A percentile compares a stretch with the other conserved stretches of the same genome.
Evolutionary conservation across 108 stramenopile species (phyloP).

Genomic region (Conticribra guillardii): DNA sequence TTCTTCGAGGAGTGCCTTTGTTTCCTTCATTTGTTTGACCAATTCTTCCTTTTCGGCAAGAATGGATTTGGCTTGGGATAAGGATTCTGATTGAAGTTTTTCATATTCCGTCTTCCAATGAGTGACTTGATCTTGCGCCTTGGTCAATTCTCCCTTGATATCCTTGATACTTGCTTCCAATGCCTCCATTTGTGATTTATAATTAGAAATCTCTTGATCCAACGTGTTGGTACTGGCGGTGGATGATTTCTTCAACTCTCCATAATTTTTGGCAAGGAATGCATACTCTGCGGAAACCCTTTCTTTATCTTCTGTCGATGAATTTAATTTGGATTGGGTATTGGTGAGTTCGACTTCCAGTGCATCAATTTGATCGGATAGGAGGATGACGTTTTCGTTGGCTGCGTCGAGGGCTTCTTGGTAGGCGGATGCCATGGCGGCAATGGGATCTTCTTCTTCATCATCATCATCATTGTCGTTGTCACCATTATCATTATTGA

Average conservation of each 20-base stretch:
- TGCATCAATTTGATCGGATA: conserved; percentile 29
- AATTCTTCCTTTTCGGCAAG: conserved; percentile 13
- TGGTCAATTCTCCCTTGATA: background rate
- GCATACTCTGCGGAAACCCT: conserved; percentile 46
- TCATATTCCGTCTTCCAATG: conserved; percentile 24
- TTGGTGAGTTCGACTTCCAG: conserved; percentile 31
- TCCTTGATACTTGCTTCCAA: conserved; percentile 8
- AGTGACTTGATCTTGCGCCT: conserved; percentile 24
- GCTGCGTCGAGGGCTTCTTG: conserved; percentile 39
- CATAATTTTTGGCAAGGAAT: conserved; percentile 44
- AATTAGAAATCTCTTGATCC: conserved; percentile 15
- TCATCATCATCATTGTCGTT: background rate
- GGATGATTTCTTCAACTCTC: conserved; percentile 29
- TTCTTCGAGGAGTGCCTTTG: background rate
- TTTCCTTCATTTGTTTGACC: conserved; percentile 16
- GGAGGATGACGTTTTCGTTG: conserved; percentile 41
- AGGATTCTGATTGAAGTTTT: conserved; percentile 17
- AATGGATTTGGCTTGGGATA: background rate
- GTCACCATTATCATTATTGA: background rate
- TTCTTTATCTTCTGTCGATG: conserved; percentile 36
- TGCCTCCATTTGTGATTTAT: conserved; percentile 16
- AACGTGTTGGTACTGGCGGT: background rate
- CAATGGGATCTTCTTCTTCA: conserved; percentile 25
- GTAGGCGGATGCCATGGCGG: conserved; percentile 37
- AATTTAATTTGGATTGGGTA: conserved; percentile 16